Percentiles rank a stretch among this genome's conserved stretches.
Conservation (phyloP, 2,329 filamentous ascomycete species). For the Lasiodiplodia sp. region DNA sequence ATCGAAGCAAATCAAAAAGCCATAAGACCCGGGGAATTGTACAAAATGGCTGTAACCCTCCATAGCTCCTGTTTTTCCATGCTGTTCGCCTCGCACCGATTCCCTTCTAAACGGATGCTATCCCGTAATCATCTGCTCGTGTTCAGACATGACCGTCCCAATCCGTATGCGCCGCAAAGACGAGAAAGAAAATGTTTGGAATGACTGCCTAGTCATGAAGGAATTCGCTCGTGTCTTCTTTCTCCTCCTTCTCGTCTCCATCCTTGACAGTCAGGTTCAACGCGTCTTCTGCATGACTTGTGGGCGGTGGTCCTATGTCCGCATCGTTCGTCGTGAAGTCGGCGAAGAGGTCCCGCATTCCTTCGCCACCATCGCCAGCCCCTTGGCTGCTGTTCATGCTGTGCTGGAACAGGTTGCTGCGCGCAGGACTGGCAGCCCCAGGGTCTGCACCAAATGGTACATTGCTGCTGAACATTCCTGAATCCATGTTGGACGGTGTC, state of each 20-base stretch:
- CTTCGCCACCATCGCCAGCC: conserved; percentile 10
- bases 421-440: conserved; percentile 43
- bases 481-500: conserved; percentile 38
- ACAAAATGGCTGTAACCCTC: conserved; percentile 13
- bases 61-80: conserved; percentile 22
- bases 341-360: conserved; percentile 27
- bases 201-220: conserved; percentile 17
- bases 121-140: background rate
- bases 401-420: conserved; percentile 46
- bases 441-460: conserved; percentile 32
- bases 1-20: conserved; percentile 26
- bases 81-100: background rate
- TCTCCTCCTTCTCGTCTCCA: conserved; percentile 31
- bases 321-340: conserved; percentile 30
- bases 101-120: conserved; percentile 4
- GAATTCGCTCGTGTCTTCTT: conserved; percentile 23
- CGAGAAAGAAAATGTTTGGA: conserved; percentile 6
- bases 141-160: conserved; percentile 2
- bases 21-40: conserved; percentile 17
- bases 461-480: conserved; percentile 46
- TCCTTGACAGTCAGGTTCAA: conserved; percentile 46
- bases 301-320: conserved; percentile 26
- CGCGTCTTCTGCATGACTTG: conserved; percentile 47
- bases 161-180: conserved; percentile 27
- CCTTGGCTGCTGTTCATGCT: conserved; percentile 43